Evolutionary conservation across 1,284 basidiomycete genomes (phyloP).

Genomic region (Porogramme epimiltina): DNA sequence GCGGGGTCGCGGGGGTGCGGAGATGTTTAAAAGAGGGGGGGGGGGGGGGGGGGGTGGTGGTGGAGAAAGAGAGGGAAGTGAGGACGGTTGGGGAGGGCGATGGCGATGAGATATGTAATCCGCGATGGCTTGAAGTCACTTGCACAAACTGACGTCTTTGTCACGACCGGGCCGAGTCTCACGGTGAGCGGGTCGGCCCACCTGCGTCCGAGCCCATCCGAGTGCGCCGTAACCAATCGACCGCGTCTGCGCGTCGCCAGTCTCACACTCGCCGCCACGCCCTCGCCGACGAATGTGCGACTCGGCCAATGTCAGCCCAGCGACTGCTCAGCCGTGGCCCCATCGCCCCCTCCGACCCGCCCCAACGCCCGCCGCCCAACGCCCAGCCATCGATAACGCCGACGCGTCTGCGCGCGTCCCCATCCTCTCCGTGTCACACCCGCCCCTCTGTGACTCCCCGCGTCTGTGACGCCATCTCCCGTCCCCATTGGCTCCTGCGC

Average conservation of each 20-base stretch:
- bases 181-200: constrained; percentile 23
- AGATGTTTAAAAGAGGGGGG: too few relatives aligned
- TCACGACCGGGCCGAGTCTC: constrained; percentile 23
- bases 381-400: constrained; percentile 12
- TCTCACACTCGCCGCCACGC: constrained; percentile 5
- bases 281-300: not conserved
- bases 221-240: not conserved
- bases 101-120: constrained; percentile 37
- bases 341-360: not conserved
- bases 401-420: constrained; percentile 15
- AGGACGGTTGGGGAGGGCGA: constrained; percentile 25
- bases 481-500: not conserved
- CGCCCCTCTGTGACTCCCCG: constrained; percentile 15
- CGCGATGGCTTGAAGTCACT: not conserved
- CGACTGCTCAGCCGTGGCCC: not conserved
- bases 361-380: too few relatives aligned
- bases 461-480: constrained; percentile 17
- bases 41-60: constrained; percentile 30
- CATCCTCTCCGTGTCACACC: constrained; percentile 6
- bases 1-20: too few relatives aligned
- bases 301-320: too few relatives aligned
- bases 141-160: constrained; percentile 26
- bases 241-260: not conserved
- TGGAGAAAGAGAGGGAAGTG: constrained; percentile 28
- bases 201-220: not conserved